These are phyloP conservation scores for Cladosporium sphaerospermum DNA, from an alignment of 2,329 filamentous ascomycete species.

Conservation along the genomic window DNA sequence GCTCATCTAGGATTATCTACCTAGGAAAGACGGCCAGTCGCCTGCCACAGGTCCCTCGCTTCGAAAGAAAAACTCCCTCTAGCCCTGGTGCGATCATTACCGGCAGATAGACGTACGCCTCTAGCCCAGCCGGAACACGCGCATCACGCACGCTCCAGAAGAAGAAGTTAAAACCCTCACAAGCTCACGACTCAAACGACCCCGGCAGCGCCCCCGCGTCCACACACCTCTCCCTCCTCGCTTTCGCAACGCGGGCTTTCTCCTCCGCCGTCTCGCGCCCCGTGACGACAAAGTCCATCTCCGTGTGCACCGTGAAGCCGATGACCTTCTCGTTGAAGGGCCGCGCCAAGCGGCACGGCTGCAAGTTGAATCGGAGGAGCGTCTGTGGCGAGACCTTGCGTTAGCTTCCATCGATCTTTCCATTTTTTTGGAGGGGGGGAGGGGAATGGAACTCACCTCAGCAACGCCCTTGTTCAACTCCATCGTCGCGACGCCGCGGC, in stretches of 20 bases:
- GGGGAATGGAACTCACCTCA: constrained; percentile 33
- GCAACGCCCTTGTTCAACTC: constrained; percentile 35
- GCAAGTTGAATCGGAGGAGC: constrained; percentile 32
- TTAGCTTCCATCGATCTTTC: not conserved
- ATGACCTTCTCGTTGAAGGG: constrained; percentile 33
- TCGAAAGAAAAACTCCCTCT: no score
- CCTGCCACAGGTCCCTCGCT: no score
- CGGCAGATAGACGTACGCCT: no score
- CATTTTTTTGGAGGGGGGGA: no score
- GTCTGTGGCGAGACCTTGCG: constrained; percentile 19
- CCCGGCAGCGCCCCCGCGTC: constrained; percentile 23
- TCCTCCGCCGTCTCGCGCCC: constrained; percentile 19
- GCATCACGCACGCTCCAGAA: not conserved
- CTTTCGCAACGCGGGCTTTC: not conserved
- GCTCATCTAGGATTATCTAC: no score
- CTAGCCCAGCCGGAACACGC: not conserved
- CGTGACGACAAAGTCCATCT: constrained; percentile 34
- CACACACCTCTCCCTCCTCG: not conserved
- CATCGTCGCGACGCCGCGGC: constrained; percentile 33
- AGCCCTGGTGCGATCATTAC: no score
- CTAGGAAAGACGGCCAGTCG: no score
- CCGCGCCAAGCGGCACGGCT: constrained; percentile 32
- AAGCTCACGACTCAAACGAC: constrained; percentile 17
- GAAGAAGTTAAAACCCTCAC: not conserved
- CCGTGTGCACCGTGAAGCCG: constrained; percentile 32